Evolutionary conservation across 306 rosid genomes (phyloP).

Genomic region (Vigna mungo): DNA sequence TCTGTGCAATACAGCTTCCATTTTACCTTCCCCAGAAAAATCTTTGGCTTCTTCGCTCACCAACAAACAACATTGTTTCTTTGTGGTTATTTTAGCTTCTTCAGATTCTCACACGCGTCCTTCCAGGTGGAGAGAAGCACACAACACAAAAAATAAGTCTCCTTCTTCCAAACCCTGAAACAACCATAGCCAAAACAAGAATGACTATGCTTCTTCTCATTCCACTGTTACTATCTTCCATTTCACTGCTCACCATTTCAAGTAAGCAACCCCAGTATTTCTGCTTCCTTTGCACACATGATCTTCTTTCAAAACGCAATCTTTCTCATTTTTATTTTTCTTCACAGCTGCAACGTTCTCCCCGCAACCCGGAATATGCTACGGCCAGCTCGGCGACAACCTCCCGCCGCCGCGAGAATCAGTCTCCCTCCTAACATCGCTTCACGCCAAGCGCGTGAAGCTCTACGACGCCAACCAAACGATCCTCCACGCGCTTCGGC

Average conservation of each 20-base stretch:
- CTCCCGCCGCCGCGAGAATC: conserved; percentile 69
- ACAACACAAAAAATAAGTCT: neutral
- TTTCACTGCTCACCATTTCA: conserved; percentile 40
- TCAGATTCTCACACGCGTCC: neutral
- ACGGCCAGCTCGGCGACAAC: conserved; percentile 81
- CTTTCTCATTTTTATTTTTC: neutral
- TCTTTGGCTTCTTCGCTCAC: neutral
- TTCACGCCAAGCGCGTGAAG: conserved; percentile 77
- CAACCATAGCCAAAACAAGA: neutral
- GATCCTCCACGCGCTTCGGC: conserved; percentile 59
- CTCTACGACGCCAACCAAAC: conserved; percentile 50
- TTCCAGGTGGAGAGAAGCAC: neutral
- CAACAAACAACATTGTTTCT: neutral
- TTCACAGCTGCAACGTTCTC: conserved; percentile 61
- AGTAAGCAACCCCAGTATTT: conserved; percentile 36
- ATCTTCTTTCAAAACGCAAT: neutral
- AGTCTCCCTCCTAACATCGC: conserved; percentile 55
- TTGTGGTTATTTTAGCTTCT: neutral
- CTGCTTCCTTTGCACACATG: neutral
- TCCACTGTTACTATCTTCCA: conserved; percentile 47
- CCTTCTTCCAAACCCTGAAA: neutral
- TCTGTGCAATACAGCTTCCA: conserved; percentile 18
- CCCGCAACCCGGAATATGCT: conserved; percentile 68
- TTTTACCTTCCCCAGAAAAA: conserved; percentile 26
- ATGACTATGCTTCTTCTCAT: conserved; percentile 45